Conservation (phyloP, 2,329 filamentous ascomycete genomes). For the Rhynchosporium secalis region DNA sequence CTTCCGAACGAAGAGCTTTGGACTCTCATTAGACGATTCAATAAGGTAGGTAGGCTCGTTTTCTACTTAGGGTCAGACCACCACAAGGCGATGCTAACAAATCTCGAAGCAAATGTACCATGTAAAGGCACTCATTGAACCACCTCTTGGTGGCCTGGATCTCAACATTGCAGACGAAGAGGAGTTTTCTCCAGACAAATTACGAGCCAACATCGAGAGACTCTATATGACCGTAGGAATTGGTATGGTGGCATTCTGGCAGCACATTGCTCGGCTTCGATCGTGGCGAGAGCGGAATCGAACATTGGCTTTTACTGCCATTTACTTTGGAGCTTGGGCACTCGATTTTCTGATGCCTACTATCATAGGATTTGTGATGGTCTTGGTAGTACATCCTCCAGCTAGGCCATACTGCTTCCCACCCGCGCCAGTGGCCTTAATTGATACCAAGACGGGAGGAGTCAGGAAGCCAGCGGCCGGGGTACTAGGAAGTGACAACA, state of each 20-base stretch:
- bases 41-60: slow-evolving; percentile 24
- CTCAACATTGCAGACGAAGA: slow-evolving; percentile 80
- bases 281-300: slow-evolving; percentile 76
- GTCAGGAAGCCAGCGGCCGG: slow-evolving; percentile 76
- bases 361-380: slow-evolving; percentile 57
- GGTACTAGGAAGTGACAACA: slow-evolving; percentile 73
- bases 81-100: slow-evolving; percentile 41
- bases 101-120: slow-evolving; percentile 34
- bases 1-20: slow-evolving; percentile 65
- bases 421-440: slow-evolving; percentile 72
- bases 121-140: slow-evolving; percentile 31
- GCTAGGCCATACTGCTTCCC: slow-evolving; percentile 69
- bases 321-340: slow-evolving; percentile 67
- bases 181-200: slow-evolving; percentile 81
- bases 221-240: slow-evolving; percentile 79
- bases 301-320: slow-evolving; percentile 60
- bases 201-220: slow-evolving; percentile 74
- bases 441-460: slow-evolving; percentile 68
- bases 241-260: slow-evolving; percentile 62
- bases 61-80: not conserved
- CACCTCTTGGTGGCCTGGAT: slow-evolving; percentile 68
- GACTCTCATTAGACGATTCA: slow-evolving; percentile 41
- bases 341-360: slow-evolving; percentile 70
- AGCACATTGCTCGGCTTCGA: slow-evolving; percentile 73
- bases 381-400: slow-evolving; percentile 65